These are phyloP conservation scores for Penicillium cataractarum DNA, from an alignment of 495 filamentous ascomycete species.

Conservation along the genomic window DNA sequence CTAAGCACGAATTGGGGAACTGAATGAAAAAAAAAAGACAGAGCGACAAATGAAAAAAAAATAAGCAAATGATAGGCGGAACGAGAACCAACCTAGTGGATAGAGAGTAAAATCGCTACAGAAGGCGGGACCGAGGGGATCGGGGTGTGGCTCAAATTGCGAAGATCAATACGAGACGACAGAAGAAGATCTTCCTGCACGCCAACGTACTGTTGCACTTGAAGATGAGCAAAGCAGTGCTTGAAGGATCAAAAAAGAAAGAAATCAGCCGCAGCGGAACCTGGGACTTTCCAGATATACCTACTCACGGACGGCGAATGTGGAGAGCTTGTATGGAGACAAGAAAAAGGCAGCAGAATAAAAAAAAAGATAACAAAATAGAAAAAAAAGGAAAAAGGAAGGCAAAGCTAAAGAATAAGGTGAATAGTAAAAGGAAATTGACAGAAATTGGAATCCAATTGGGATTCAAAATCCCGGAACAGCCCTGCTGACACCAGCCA, in stretches of 20 bases:
- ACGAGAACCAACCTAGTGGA: not conserved
- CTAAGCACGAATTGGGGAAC: not conserved
- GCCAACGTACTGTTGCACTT: not conserved
- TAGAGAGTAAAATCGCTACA: not conserved
- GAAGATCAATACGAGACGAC: not conserved
- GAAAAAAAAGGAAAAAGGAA: not conserved
- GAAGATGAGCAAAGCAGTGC: not conserved
- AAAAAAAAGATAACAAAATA: conserved; percentile 9
- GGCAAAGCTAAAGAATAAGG: not conserved
- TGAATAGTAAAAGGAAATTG: not conserved
- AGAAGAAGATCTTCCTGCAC: not conserved
- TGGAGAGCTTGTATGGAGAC: conserved; percentile 10
- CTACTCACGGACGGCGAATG: not conserved
- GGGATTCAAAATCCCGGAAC: not conserved
- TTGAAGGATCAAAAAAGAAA: not conserved
- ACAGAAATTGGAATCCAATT: conserved; percentile 1
- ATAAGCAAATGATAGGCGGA: not conserved
- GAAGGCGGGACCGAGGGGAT: not conserved
- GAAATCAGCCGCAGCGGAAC: not conserved
- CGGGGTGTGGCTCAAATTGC: conserved; percentile 1
- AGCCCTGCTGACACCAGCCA: conserved; percentile 3
- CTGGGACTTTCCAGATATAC: conserved; percentile 8
- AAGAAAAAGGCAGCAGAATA: not conserved
- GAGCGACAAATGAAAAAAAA: not conserved
- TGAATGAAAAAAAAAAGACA: not conserved